These are phyloP conservation scores for Crepidotus sp. DNA, from an alignment of 1,284 basidiomycete genomes.

Conservation along the genomic window DNA sequence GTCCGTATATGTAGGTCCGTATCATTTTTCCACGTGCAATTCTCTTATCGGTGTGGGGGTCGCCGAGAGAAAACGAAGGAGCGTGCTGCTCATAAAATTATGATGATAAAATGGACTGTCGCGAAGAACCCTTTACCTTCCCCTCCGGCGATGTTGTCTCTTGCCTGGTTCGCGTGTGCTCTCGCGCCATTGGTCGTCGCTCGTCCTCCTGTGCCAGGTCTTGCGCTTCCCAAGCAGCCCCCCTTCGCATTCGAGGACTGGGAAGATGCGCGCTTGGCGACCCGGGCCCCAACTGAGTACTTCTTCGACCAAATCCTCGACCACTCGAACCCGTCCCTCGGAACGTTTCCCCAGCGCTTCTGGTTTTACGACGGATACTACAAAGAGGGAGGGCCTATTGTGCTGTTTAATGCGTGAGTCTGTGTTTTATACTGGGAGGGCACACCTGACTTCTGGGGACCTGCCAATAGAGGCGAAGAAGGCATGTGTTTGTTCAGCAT, in stretches of 20 bases:
- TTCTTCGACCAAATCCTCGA: constrained; percentile 49
- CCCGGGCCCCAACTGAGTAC: constrained; percentile 26
- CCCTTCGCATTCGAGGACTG: constrained; percentile 4
- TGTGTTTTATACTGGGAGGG: neutral
- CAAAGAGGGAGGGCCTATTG: constrained; percentile 40
- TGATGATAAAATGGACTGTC: neutral
- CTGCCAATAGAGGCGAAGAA: constrained; percentile 10
- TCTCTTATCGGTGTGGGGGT: too few relatives aligned
- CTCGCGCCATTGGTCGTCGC: neutral
- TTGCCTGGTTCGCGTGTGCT: constrained; percentile 6
- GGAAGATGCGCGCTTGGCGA: neutral
- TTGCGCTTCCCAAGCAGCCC: constrained; percentile 9
- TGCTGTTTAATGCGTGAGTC: constrained; percentile 32
- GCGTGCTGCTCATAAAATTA: too few relatives aligned
- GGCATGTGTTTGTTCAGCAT: neutral
- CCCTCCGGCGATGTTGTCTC: constrained; percentile 4
- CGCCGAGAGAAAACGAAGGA: too few relatives aligned
- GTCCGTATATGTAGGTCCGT: too few relatives aligned
- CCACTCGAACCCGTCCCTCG: constrained; percentile 38
- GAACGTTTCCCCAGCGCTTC: constrained; percentile 49
- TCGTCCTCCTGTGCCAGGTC: constrained; percentile 2
- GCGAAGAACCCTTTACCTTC: neutral
- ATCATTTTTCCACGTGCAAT: too few relatives aligned
- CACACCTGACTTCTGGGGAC: neutral
- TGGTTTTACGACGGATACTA: constrained; percentile 40